Conservation (phyloP, 345 rosid species). For the Eutrema yunnanense region DNA sequence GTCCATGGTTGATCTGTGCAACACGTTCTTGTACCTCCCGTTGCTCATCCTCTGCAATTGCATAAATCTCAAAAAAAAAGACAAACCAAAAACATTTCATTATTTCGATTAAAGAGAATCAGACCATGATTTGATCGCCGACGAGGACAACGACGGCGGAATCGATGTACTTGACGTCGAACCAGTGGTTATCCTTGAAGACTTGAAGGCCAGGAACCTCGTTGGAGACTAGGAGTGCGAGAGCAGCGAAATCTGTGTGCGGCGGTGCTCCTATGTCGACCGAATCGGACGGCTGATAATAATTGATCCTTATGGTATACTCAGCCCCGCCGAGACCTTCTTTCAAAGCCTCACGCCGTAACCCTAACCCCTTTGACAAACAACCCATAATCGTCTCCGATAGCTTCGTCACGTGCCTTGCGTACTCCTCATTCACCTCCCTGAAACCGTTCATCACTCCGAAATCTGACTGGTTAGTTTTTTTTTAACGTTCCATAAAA, state of each 20-base stretch:
- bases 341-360: background rate
- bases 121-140: slow-evolving; percentile 4
- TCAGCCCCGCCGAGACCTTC: background rate
- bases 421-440: background rate
- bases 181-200: background rate
- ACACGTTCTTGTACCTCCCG: slow-evolving; percentile 1
- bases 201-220: background rate
- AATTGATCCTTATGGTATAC: background rate
- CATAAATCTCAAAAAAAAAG: background rate
- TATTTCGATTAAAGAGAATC: background rate
- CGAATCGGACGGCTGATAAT: background rate
- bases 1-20: background rate
- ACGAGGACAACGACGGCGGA: background rate
- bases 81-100: background rate
- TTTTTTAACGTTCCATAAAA: no score
- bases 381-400: background rate
- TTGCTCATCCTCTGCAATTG: slow-evolving; percentile 7
- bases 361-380: slow-evolving; percentile 11
- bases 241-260: background rate
- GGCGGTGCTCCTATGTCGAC: background rate
- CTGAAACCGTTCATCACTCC: background rate
- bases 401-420: background rate
- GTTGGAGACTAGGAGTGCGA: background rate
- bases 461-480: background rate
- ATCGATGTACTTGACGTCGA: background rate